Percentiles rank a stretch among this genome's conserved stretches.
Conservation (phyloP, 2,329 filamentous ascomycete species). For the Colletotrichum liriopes region DNA sequence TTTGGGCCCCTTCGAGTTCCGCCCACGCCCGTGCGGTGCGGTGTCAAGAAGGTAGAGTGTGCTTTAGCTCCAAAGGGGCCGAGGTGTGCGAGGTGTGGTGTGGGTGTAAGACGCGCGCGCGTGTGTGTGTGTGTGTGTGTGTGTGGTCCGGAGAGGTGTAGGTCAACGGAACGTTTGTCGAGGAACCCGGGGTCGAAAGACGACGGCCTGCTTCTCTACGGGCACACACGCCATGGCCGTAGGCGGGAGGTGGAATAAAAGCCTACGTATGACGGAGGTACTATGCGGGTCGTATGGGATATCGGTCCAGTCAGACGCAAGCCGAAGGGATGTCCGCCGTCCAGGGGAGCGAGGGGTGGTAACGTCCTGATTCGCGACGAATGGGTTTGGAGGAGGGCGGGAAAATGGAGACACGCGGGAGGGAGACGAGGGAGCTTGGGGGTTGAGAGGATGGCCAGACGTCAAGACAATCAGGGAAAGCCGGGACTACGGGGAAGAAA, state of each 20-base stretch:
- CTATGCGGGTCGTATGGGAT: slow-evolving; percentile 33
- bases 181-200: slow-evolving; percentile 33
- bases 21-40: slow-evolving; percentile 34
- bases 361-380: slow-evolving; percentile 32
- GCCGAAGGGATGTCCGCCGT: slow-evolving; percentile 8
- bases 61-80: slow-evolving; percentile 24
- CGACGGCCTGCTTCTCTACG: slow-evolving; percentile 6
- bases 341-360: slow-evolving; percentile 15
- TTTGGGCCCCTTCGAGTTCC: slow-evolving; percentile 14
- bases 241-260: slow-evolving; percentile 15
- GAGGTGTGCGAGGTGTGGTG: slow-evolving; percentile 29
- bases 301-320: slow-evolving; percentile 34
- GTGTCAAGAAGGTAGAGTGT: slow-evolving; percentile 35
- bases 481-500: slow-evolving; percentile 23
- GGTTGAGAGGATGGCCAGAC: slow-evolving; percentile 19
- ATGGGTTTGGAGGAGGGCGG: slow-evolving; percentile 5
- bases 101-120: slow-evolving; percentile 30
- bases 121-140: neutral
- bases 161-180: slow-evolving; percentile 28
- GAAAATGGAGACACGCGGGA: slow-evolving; percentile 15
- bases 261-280: slow-evolving; percentile 34
- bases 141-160: neutral
- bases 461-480: slow-evolving; percentile 27
- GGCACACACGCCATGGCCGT: slow-evolving; percentile 29
- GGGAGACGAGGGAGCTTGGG: slow-evolving; percentile 7